Evolutionary conservation across 1,139 yeast species (phyloP).

Genomic region (Geotrichum phurueaensis): DNA sequence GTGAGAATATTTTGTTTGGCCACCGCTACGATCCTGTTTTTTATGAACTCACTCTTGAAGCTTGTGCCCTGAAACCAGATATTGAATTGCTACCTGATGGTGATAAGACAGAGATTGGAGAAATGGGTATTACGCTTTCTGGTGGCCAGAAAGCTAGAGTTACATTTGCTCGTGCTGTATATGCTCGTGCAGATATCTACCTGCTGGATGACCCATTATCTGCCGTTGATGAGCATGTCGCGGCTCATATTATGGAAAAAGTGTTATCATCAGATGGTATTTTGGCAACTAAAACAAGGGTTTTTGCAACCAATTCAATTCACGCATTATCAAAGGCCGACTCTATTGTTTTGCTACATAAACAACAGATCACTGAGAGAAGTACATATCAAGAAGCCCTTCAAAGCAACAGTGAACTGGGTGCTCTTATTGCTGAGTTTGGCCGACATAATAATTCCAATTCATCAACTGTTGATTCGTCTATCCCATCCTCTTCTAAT

Average conservation of each 20-base stretch:
- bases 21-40: conserved; percentile 63
- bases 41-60: conserved; percentile 62
- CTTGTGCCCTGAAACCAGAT: conserved; percentile 72
- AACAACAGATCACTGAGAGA: conserved; percentile 47
- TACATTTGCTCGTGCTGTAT: conserved; percentile 81
- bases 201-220: conserved; percentile 73
- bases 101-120: conserved; percentile 81
- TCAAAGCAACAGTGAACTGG: conserved; percentile 24
- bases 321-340: conserved; percentile 66
- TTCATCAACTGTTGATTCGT: neutral
- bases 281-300: conserved; percentile 61
- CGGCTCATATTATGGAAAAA: conserved; percentile 54
- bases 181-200: conserved; percentile 75
- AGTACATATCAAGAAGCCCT: conserved; percentile 30
- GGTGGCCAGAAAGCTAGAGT: conserved; percentile 92
- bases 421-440: conserved; percentile 33
- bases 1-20: conserved; percentile 76
- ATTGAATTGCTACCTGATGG: conserved; percentile 71
- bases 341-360: conserved; percentile 53
- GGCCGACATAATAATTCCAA: conserved; percentile 29
- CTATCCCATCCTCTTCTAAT: conserved; percentile 1
- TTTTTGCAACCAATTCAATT: conserved; percentile 76
- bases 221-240: conserved; percentile 84
- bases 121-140: conserved; percentile 79
- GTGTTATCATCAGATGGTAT: conserved; percentile 63